A percentile compares a stretch with the other conserved stretches of the same genome.
These are phyloP conservation scores for Lentinus brumalis DNA, from an alignment of 768 basidiomycete species.

Conservation along the genomic window DNA sequence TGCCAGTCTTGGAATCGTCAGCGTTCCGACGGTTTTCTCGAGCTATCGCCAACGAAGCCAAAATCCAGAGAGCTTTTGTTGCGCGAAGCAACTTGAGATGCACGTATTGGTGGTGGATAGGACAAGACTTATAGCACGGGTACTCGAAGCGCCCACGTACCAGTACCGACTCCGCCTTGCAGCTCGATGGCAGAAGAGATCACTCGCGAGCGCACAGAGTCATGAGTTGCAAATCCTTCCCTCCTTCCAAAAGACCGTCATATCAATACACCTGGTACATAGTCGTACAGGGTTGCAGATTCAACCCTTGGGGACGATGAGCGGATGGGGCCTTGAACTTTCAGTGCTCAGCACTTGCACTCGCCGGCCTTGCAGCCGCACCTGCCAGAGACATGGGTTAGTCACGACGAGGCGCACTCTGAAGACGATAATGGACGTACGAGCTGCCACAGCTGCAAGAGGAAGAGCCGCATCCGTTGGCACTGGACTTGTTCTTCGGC, in stretches of 20 bases:
- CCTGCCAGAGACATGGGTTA: constrained; percentile 15
- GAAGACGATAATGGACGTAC: not conserved
- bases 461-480: constrained; percentile 13
- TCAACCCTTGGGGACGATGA: not conserved
- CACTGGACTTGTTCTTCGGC: constrained; percentile 34
- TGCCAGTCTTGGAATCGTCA: too few relatives aligned
- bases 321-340: not conserved
- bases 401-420: not conserved
- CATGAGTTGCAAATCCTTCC: too few relatives aligned
- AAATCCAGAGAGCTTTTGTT: too few relatives aligned
- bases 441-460: constrained; percentile 15
- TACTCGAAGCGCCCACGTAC: too few relatives aligned
- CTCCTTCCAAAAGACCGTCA: not conserved
- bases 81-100: too few relatives aligned
- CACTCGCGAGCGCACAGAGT: not conserved
- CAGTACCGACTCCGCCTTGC: too few relatives aligned
- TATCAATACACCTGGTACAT: constrained; percentile 11
- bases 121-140: too few relatives aligned
- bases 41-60: too few relatives aligned
- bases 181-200: too few relatives aligned
- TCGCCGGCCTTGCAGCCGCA: constrained; percentile 23
- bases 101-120: too few relatives aligned
- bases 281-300: not conserved
- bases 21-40: too few relatives aligned
- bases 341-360: constrained; percentile 22